Evolutionary conservation across 352 stramenopile genomes (phyloP).

Genomic region (Thalassiosira sp.): DNA sequence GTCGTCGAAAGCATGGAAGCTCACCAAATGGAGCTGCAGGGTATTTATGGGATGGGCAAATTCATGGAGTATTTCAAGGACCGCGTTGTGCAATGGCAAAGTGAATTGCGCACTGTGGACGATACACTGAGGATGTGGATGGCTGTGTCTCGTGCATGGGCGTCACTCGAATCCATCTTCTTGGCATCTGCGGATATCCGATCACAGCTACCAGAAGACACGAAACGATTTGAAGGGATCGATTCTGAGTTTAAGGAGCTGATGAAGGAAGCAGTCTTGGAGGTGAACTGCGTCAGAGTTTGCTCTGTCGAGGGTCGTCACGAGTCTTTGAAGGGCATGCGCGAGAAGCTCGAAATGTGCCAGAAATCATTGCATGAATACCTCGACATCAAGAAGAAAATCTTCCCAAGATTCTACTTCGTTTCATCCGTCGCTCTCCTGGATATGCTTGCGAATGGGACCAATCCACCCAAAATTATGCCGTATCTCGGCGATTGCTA

Average conservation of each 20-base stretch:
- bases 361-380: conserved; percentile 96
- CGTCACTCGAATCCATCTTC: conserved; percentile 94
- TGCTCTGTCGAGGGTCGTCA: conserved; percentile 87
- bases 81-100: conserved; percentile 93
- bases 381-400: conserved; percentile 95
- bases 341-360: conserved; percentile 91
- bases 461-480: conserved; percentile 97
- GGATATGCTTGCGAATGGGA: conserved; percentile 94
- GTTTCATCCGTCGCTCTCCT: conserved; percentile 92
- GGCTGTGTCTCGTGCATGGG: conserved; percentile 89
- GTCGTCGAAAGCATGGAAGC: conserved; percentile 93
- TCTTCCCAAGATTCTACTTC: conserved; percentile 96
- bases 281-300: conserved; percentile 74
- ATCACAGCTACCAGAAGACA: conserved; percentile 89
- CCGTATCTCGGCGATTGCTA: conserved; percentile 97
- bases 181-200: conserved; percentile 91
- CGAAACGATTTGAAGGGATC: conserved; percentile 86
- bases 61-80: conserved; percentile 95
- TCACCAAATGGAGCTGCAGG: conserved; percentile 93
- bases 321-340: conserved; percentile 85
- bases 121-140: conserved; percentile 90
- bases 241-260: conserved; percentile 85
- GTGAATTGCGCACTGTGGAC: conserved; percentile 89
- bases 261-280: conserved; percentile 83
- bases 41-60: conserved; percentile 94